Evolutionary conservation across 768 basidiomycete genomes (phyloP).

Genomic region (Clathrus columnatus): DNA sequence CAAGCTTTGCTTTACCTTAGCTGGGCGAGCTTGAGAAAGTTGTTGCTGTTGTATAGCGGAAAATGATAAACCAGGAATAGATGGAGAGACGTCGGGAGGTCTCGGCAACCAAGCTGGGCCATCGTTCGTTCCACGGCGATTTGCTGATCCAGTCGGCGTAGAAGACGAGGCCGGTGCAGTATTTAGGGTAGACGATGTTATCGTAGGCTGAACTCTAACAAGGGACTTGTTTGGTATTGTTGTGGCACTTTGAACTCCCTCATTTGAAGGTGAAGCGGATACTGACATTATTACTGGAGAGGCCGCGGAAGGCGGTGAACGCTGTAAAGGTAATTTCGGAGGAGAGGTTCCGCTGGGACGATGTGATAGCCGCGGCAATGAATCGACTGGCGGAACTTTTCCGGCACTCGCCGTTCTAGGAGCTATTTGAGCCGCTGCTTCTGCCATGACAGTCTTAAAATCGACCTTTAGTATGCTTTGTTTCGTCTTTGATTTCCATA

Average conservation of each 20-base stretch:
- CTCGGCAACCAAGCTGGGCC: slow-evolving; percentile 60
- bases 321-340: background rate
- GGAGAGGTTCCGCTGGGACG: background rate
- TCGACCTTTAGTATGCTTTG: slow-evolving; percentile 46
- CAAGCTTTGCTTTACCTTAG: slow-evolving; percentile 54
- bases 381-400: background rate
- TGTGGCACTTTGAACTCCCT: background rate
- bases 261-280: background rate
- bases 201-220: background rate
- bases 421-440: slow-evolving; percentile 33
- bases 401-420: slow-evolving; percentile 8
- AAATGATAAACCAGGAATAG: slow-evolving; percentile 47
- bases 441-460: slow-evolving; percentile 82
- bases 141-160: background rate
- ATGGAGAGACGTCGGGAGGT: slow-evolving; percentile 26
- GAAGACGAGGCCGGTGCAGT: background rate
- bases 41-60: slow-evolving; percentile 75
- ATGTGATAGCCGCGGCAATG: background rate
- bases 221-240: background rate
- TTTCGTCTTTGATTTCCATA: slow-evolving; percentile 29
- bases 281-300: no score
- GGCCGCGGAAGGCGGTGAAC: background rate
- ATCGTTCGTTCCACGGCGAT: slow-evolving; percentile 23
- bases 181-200: background rate
- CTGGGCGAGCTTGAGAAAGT: slow-evolving; percentile 29